These are phyloP conservation scores for Lumnitzera racemosa DNA, from an alignment of 345 rosid species.

Conservation along the genomic window DNA sequence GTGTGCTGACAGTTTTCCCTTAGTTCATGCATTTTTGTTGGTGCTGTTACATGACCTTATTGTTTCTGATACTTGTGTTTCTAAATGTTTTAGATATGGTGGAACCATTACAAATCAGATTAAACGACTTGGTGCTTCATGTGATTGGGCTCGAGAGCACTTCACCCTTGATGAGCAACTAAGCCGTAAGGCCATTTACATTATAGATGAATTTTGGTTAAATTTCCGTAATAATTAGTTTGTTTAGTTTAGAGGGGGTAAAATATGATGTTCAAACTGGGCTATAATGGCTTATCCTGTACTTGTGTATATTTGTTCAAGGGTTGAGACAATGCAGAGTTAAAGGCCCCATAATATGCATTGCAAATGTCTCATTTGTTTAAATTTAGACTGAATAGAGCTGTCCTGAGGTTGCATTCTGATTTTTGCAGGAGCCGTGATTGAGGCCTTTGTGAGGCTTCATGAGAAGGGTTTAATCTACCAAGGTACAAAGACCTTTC, in stretches of 20 bases:
- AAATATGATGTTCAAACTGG: neutral
- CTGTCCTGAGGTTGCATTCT: slow-evolving; percentile 22
- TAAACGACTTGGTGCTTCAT: slow-evolving; percentile 96
- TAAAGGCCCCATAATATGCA: neutral
- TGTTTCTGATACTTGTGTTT: slow-evolving; percentile 3
- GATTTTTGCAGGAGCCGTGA: slow-evolving; percentile 67
- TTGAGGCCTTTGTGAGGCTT: slow-evolving; percentile 88
- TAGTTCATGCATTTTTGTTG: neutral
- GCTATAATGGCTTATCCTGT: no score
- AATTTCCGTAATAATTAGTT: no score
- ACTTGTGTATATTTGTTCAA: no score
- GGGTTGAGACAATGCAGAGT: neutral
- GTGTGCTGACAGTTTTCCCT: neutral
- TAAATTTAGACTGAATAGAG: neutral
- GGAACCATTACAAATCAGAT: slow-evolving; percentile 92
- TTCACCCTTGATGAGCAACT: slow-evolving; percentile 97
- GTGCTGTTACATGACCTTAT: neutral
- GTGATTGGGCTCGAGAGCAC: slow-evolving; percentile 92
- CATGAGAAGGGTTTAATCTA: slow-evolving; percentile 93
- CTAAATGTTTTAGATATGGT: slow-evolving; percentile 60
- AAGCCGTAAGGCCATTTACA: slow-evolving; percentile 76
- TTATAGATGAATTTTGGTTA: slow-evolving; percentile 13
- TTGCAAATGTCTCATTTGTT: neutral
- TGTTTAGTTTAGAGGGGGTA: neutral
- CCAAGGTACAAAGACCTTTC: slow-evolving; percentile 41